Evolutionary conservation across 805 yeast species (phyloP).

Genomic region (Ogataea paraovalis): DNA sequence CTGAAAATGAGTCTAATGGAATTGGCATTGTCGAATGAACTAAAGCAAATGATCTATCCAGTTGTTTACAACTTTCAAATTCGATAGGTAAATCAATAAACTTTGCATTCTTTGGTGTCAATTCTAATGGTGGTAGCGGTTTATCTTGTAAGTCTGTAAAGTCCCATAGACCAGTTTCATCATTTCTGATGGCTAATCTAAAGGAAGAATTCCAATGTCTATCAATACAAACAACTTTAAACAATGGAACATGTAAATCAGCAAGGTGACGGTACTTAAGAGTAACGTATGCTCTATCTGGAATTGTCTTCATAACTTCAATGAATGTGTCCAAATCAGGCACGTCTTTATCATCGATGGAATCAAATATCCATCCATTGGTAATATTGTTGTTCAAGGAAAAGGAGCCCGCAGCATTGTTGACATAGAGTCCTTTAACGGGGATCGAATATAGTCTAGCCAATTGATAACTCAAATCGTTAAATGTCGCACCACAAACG

Average conservation of each 20-base stretch:
- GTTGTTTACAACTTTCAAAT: conserved; percentile 46
- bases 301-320: conserved; percentile 71
- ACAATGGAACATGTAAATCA: conserved; percentile 71
- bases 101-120: conserved; percentile 59
- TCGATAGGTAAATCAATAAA: conserved; percentile 67
- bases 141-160: conserved; percentile 50
- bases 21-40: conserved; percentile 64
- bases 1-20: conserved; percentile 72
- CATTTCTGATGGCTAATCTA: conserved; percentile 61
- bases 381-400: conserved; percentile 52
- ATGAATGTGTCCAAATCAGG: conserved; percentile 73
- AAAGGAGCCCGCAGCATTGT: conserved; percentile 76
- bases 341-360: conserved; percentile 70
- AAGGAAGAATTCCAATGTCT: conserved; percentile 82
- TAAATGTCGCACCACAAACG: conserved; percentile 84
- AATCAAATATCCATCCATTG: conserved; percentile 77
- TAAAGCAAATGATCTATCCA: conserved; percentile 67
- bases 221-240: conserved; percentile 67
- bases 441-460: conserved; percentile 84
- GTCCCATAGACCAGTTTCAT: conserved; percentile 54
- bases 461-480: conserved; percentile 81
- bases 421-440: conserved; percentile 77
- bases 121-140: conserved; percentile 52
- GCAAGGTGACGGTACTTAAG: conserved; percentile 71
- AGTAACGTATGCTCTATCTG: conserved; percentile 70